Evolutionary conservation across 2,329 filamentous ascomycete genomes (phyloP).

Genomic region (Stachybotrys chlorohalonatus): DNA sequence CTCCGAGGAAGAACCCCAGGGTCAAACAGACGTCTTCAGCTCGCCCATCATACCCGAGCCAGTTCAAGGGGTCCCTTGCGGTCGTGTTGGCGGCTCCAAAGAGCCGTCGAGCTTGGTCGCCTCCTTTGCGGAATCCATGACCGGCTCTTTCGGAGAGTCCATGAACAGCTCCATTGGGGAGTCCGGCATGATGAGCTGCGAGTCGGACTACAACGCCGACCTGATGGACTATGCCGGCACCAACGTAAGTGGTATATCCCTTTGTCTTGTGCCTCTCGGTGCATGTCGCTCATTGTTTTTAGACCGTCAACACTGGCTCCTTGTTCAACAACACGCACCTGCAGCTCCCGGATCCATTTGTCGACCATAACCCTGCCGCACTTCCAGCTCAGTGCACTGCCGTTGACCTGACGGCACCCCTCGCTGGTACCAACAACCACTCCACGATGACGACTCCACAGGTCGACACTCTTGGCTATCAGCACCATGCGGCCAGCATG

Average conservation of each 20-base stretch:
- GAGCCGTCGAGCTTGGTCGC: too few species aligned
- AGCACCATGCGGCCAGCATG: background rate
- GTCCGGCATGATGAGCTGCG: too few species aligned
- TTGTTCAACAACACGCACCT: background rate
- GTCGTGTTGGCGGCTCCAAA: too few species aligned
- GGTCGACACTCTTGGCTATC: background rate
- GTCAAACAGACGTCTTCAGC: background rate
- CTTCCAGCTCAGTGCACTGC: background rate
- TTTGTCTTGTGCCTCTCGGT: background rate
- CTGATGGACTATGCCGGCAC: background rate
- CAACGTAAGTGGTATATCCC: background rate
- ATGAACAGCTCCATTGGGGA: too few species aligned
- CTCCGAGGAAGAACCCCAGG: background rate
- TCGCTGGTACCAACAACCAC: background rate
- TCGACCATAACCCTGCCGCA: background rate
- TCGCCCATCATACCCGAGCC: background rate
- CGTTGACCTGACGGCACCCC: background rate
- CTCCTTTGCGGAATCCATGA: too few species aligned
- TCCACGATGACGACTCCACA: background rate
- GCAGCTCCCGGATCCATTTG: background rate
- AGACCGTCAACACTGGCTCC: background rate
- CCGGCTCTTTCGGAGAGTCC: too few species aligned
- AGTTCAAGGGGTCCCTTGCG: too few species aligned
- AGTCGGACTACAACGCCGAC: background rate
- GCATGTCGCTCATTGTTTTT: background rate